These are phyloP conservation scores for Neurospora sp. DNA, from an alignment of 2,329 filamentous ascomycete genomes.

Conservation along the genomic window DNA sequence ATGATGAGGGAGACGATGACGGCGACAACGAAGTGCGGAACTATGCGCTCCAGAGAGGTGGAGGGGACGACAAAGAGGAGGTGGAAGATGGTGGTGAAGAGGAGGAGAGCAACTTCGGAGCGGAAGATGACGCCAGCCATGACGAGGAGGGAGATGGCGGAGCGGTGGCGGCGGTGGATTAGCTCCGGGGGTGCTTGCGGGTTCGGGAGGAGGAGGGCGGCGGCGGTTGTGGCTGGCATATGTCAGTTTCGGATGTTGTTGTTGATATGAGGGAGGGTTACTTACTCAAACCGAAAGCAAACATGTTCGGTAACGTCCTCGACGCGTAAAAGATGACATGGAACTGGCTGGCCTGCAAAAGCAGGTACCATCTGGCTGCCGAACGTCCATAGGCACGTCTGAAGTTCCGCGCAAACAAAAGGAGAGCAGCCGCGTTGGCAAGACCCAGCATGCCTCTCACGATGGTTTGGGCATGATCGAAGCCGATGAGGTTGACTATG, in stretches of 20 bases:
- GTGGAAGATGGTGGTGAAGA: slow-evolving; percentile 56
- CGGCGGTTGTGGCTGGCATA: slow-evolving; percentile 53
- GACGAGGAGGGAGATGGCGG: slow-evolving; percentile 67
- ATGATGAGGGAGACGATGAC: slow-evolving; percentile 55
- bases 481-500: slow-evolving; percentile 46
- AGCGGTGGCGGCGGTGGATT: slow-evolving; percentile 39
- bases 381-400: slow-evolving; percentile 56
- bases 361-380: slow-evolving; percentile 67
- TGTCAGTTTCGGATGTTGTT: slow-evolving; percentile 1
- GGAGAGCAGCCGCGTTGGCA: slow-evolving; percentile 60
- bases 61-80: slow-evolving; percentile 51
- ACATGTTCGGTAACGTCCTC: slow-evolving; percentile 89
- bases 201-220: slow-evolving; percentile 36
- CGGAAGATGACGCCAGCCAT: slow-evolving; percentile 78
- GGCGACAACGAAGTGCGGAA: slow-evolving; percentile 57
- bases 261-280: slow-evolving; percentile 12
- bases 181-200: slow-evolving; percentile 19
- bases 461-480: slow-evolving; percentile 47
- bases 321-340: slow-evolving; percentile 90
- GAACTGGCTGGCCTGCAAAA: slow-evolving; percentile 77
- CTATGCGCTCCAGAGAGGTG: slow-evolving; percentile 45
- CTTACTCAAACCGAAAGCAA: slow-evolving; percentile 79
- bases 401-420: slow-evolving; percentile 56
- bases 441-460: slow-evolving; percentile 71
- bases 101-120: slow-evolving; percentile 75